Evolutionary conservation across 2,329 filamentous ascomycete genomes (phyloP).

Genomic region (Fusarium xylarioides): DNA sequence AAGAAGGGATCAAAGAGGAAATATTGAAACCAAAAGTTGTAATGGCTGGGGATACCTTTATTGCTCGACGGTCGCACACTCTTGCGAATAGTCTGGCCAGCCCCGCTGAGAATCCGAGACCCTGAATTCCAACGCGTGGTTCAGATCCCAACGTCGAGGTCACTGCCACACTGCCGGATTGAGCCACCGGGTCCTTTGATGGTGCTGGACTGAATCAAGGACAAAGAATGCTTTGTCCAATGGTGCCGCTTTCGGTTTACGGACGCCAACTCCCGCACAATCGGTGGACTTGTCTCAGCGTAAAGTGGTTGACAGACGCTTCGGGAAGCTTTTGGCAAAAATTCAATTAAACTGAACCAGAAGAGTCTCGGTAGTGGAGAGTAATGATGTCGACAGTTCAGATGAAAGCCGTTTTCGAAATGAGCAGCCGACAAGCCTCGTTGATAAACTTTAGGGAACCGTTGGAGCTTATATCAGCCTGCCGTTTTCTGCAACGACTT

Average conservation of each 20-base stretch:
- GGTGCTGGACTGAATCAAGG: slow-evolving; percentile 8
- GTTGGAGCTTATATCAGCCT: slow-evolving; percentile 24
- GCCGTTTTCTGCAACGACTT: slow-evolving; percentile 10
- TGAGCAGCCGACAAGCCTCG: slow-evolving; percentile 12
- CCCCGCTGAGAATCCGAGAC: slow-evolving; percentile 42
- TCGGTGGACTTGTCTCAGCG: slow-evolving; percentile 36
- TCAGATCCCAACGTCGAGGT: slow-evolving; percentile 23
- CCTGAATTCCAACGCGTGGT: slow-evolving; percentile 41
- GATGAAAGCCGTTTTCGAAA: slow-evolving; percentile 7
- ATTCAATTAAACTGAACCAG: slow-evolving; percentile 22
- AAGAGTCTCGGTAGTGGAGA: slow-evolving; percentile 4
- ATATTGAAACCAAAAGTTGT: slow-evolving; percentile 28
- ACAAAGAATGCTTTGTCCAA: slow-evolving; percentile 37
- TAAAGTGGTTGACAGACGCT: slow-evolving; percentile 33
- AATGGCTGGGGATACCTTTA: slow-evolving; percentile 40
- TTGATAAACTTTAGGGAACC: slow-evolving; percentile 19
- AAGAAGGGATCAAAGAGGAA: slow-evolving; percentile 24
- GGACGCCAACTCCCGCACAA: slow-evolving; percentile 15
- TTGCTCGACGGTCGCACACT: slow-evolving; percentile 30
- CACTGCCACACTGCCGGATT: slow-evolving; percentile 37
- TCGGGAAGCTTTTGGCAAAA: slow-evolving; percentile 10
- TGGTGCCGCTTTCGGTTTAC: slow-evolving; percentile 29
- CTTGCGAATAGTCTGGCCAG: slow-evolving; percentile 27
- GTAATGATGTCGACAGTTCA: slow-evolving; percentile 1
- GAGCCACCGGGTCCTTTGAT: slow-evolving; percentile 31